A percentile compares a stretch with the other conserved stretches of the same genome.
These are phyloP conservation scores for Citrus cavaleriei DNA, from an alignment of 345 rosid species.

Conservation along the genomic window DNA sequence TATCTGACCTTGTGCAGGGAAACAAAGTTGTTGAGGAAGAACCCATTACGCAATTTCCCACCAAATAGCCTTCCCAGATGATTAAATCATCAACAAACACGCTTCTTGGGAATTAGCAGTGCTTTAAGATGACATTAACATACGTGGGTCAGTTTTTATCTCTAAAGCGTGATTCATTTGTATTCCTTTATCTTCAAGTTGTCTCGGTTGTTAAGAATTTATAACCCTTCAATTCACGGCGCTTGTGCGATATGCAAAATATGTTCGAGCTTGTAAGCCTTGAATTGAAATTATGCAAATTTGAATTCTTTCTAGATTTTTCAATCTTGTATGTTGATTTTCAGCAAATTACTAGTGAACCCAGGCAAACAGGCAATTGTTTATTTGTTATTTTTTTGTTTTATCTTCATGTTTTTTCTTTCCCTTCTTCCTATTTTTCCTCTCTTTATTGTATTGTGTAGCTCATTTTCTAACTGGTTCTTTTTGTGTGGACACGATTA, in stretches of 20 bases:
- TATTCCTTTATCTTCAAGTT: background rate
- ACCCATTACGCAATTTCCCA: conserved; percentile 85
- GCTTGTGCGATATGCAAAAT: background rate
- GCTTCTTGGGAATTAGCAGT: background rate
- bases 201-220: background rate
- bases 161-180: conserved; percentile 31
- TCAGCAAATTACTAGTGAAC: background rate
- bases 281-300: background rate
- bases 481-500: background rate
- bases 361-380: background rate
- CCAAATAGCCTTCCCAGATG: conserved; percentile 65
- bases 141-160: conserved; percentile 41
- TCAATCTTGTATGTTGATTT: background rate
- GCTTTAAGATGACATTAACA: background rate
- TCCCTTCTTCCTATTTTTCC: too few relatives aligned
- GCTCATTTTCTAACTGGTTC: too few relatives aligned
- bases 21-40: conserved; percentile 70
- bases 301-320: background rate
- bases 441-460: too few relatives aligned
- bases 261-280: background rate
- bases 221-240: background rate
- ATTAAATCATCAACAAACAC: background rate
- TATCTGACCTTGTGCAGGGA: conserved; percentile 40
- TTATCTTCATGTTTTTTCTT: too few relatives aligned
- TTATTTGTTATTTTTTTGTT: too few relatives aligned